Evolutionary conservation across 805 yeast genomes (phyloP), one percentile per base, ranked within the genome.

Genomic region (Saccharomycopsis capsularis): DNA sequence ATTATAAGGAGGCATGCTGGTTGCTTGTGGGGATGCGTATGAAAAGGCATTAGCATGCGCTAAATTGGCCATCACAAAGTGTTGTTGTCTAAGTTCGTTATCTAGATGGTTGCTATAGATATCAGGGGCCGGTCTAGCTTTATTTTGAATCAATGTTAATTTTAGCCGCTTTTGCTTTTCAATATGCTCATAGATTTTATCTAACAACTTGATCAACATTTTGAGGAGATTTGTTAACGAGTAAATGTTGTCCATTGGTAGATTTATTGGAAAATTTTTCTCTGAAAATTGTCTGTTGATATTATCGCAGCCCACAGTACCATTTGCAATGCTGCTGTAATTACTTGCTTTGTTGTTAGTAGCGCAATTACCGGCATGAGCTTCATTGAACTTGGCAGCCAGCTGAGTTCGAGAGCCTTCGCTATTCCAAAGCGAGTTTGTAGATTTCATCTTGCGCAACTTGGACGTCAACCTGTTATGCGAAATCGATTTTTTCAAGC

Each of bases 211-310:
- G n/a, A 25, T 30, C n/a, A 43, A 43, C 4, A 44, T 34, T 30
- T 48, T 48, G 11, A 48, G 13, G 3, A 48, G 24, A 38, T 44
- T 48, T n/a, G 19, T 19, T 18, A 48, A 39, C 25, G 48, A 36
- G 4, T 42, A 40, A 5, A 48, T 24, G 2, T 38, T 48, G 32
- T 48, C 51, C 22, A 48, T 5, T 16, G 47, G 41, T 18, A 47
- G 11, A 13, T 37, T 44, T n/a, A 48, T 43, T 23, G 47, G 47
- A 25, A 27, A 48, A 29, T 43, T 42, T 13, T 44, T 37, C 24
- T 44, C 40, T 11, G 42, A 27, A 40, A 38, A 42, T n/a, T 35
- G 51, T 39, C 46, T 32, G 23, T 4, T 13, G 21, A 30, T 13
- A 44, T 42, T 42, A 18, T 5, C 44, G 15, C 23, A 4, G 21